Percentiles rank a stretch among this genome's conserved stretches.
phyloP scores from a whole-genome alignment of 1,284 basidiomycete species.

The Coniferiporia weirii region DNA sequence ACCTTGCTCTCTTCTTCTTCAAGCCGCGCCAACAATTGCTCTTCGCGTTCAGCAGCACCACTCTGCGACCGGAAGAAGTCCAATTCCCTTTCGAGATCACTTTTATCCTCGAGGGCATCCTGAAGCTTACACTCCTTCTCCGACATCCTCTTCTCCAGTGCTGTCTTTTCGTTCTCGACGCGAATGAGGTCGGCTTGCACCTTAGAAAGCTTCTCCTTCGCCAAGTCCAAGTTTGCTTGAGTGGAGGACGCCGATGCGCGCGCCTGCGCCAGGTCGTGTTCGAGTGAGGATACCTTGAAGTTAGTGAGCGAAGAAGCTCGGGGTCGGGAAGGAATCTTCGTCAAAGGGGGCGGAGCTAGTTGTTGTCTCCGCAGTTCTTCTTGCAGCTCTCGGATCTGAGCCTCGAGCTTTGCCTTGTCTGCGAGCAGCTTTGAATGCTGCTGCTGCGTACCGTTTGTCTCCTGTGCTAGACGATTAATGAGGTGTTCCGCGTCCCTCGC shows the following conservation, averaged over 20 bases:
- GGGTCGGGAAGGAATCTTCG: slow-evolving; percentile 32
- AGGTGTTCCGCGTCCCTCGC: slow-evolving; percentile 51
- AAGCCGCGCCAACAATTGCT: slow-evolving; percentile 51
- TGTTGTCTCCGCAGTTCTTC: slow-evolving; percentile 35
- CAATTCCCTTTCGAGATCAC: slow-evolving; percentile 44
- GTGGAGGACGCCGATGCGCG: slow-evolving; percentile 39
- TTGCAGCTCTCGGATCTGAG: slow-evolving; percentile 53
- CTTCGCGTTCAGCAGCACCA: slow-evolving; percentile 37
- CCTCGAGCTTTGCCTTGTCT: slow-evolving; percentile 51
- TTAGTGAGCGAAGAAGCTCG: slow-evolving; percentile 48
- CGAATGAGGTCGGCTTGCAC: slow-evolving; percentile 45
- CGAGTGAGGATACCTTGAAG: slow-evolving; percentile 42
- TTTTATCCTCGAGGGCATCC: slow-evolving; percentile 43
- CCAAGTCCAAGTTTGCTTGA: slow-evolving; percentile 36
- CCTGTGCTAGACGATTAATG: slow-evolving; percentile 51
- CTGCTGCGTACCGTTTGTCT: slow-evolving; percentile 43
- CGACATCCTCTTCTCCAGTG: slow-evolving; percentile 42
- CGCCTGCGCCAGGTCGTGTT: slow-evolving; percentile 48
- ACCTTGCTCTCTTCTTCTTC: slow-evolving; percentile 65
- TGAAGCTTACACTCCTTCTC: slow-evolving; percentile 39
- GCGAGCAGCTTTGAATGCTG: slow-evolving; percentile 43
- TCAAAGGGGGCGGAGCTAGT: slow-evolving; percentile 26
- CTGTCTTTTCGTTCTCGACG: slow-evolving; percentile 55
- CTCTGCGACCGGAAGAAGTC: slow-evolving; percentile 34
- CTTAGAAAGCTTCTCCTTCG: slow-evolving; percentile 43